A percentile compares a stretch with the other conserved stretches of the same genome.
These are phyloP conservation scores for Coemansia sp. DNA, from an alignment of 192 early-diverging fungal species.

Conservation along the genomic window DNA sequence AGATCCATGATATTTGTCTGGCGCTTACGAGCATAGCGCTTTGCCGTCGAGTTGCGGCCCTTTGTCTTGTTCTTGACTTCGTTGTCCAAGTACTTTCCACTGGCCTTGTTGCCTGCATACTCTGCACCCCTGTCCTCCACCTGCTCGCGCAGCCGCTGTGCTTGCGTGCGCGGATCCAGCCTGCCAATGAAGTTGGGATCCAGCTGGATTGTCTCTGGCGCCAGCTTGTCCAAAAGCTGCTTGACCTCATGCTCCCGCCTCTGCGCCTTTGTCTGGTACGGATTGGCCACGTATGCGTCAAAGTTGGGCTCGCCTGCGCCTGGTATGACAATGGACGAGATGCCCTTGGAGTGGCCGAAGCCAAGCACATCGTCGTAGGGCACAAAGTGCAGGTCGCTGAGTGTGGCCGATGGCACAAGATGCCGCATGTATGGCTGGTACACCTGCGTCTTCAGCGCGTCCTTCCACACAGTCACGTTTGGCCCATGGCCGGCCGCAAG, in stretches of 20 bases:
- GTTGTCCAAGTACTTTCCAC: conserved; percentile 38
- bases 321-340: conserved; percentile 83
- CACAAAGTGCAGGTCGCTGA: conserved; percentile 71
- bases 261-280: conserved; percentile 88
- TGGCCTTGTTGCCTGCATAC: conserved; percentile 30
- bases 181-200: conserved; percentile 82
- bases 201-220: conserved; percentile 90
- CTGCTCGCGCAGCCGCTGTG: conserved; percentile 15
- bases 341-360: conserved; percentile 75
- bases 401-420: conserved; percentile 57
- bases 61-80: conserved; percentile 45
- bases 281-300: conserved; percentile 90
- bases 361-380: conserved; percentile 98
- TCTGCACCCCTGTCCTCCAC: conserved; percentile 9
- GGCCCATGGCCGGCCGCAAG: conserved; percentile 83
- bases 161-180: conserved; percentile 66
- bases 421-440: conserved; percentile 89
- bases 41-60: conserved; percentile 65
- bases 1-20: conserved; percentile 83
- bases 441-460: conserved; percentile 74
- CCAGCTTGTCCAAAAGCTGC: conserved; percentile 86
- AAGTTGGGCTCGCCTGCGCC: conserved; percentile 98
- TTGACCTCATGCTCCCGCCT: conserved; percentile 89
- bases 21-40: conserved; percentile 77
- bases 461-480: conserved; percentile 87